Conservation (phyloP, 768 basidiomycete species). For the Daedaleopsis sinensis region DNA sequence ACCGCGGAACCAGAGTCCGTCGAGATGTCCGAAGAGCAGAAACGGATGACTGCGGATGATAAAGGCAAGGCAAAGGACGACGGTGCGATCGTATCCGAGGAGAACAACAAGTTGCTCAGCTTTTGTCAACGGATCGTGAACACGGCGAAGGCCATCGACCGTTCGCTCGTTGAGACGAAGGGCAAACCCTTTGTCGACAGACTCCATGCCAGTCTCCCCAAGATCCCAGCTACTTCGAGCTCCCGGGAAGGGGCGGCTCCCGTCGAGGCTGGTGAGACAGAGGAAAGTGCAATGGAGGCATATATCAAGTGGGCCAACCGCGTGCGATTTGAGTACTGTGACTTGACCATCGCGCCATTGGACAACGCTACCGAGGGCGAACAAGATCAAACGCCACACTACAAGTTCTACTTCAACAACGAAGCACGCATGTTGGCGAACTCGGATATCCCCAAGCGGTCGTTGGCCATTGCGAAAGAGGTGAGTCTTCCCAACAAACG, state of each 20-base stretch:
- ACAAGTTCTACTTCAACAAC: constrained; percentile 80
- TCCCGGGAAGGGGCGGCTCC: constrained; percentile 36
- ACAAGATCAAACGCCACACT: constrained; percentile 65
- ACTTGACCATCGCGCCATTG: constrained; percentile 58
- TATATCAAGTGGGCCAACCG: constrained; percentile 87
- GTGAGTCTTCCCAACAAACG: constrained; percentile 36
- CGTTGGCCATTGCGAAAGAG: constrained; percentile 95
- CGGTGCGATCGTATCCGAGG: constrained; percentile 55
- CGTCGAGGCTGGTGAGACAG: constrained; percentile 55
- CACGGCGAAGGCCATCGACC: constrained; percentile 85
- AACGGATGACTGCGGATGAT: constrained; percentile 73
- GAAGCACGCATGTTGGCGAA: constrained; percentile 84
- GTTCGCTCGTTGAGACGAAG: constrained; percentile 86
- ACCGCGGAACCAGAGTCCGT: constrained; percentile 44
- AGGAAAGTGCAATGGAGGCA: constrained; percentile 65
- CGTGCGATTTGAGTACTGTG: constrained; percentile 90
- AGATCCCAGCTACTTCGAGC: constrained; percentile 45
- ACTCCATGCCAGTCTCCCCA: constrained; percentile 75
- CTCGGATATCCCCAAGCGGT: constrained; percentile 88
- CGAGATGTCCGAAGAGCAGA: constrained; percentile 88
- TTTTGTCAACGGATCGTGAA: constrained; percentile 88
- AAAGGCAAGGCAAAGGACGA: constrained; percentile 71
- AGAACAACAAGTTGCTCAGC: constrained; percentile 73
- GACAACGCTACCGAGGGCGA: constrained; percentile 32
- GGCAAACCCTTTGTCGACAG: constrained; percentile 85